A percentile compares a stretch with the other conserved stretches of the same genome.
Conservation (phyloP, 768 basidiomycete genomes). For the Daedaleopsis sinensis region DNA sequence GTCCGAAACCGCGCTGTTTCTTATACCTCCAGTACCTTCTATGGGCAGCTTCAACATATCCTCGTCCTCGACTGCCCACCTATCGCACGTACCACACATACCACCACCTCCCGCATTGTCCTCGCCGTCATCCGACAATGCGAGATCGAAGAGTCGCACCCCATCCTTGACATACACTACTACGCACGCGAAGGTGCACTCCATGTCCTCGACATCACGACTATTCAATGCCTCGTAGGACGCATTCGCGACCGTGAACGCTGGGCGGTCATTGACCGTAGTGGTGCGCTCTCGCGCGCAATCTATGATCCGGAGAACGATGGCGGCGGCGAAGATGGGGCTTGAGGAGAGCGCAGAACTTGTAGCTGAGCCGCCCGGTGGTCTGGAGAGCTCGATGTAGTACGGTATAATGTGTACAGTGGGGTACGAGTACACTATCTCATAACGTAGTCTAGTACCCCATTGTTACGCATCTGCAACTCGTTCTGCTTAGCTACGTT, state of each 20-base stretch:
- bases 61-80: constrained; percentile 24
- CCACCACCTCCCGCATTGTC: constrained; percentile 10
- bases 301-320: neutral
- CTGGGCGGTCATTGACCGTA: constrained; percentile 32
- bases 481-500: too few relatives aligned
- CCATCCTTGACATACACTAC: constrained; percentile 25
- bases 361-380: too few relatives aligned
- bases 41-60: constrained; percentile 38
- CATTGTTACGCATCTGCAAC: too few relatives aligned
- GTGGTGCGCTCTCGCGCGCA: constrained; percentile 20
- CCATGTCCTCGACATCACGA: constrained; percentile 27
- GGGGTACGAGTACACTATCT: too few relatives aligned
- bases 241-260: constrained; percentile 18
- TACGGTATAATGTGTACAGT: too few relatives aligned
- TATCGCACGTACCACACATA: neutral
- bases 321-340: neutral
- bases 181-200: constrained; percentile 11
- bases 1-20: too few relatives aligned
- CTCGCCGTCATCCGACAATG: constrained; percentile 30
- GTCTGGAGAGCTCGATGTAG: too few relatives aligned
- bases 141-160: neutral
- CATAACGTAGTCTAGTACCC: too few relatives aligned
- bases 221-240: constrained; percentile 31
- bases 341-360: too few relatives aligned
- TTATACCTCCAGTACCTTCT: constrained; percentile 30